Evolutionary conservation across 345 rosid species (phyloP).

Genomic region (Noccaea caerulescens): DNA sequence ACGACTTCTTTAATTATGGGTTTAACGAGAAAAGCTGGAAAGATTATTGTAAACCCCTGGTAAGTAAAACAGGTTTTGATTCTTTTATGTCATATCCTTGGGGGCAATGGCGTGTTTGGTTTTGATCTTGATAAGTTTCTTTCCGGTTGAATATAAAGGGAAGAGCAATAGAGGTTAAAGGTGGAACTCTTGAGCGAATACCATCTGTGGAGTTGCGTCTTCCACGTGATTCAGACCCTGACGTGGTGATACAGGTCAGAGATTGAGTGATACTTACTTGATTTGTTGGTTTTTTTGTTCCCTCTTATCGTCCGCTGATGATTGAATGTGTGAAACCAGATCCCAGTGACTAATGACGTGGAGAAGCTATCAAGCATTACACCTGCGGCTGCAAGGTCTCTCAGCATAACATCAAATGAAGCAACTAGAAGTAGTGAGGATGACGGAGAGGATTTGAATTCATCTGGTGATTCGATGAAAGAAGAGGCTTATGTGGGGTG

Average conservation of each 20-base stretch:
- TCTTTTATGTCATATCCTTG: slow-evolving; percentile 6
- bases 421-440: no score
- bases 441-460: slow-evolving; percentile 14
- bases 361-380: slow-evolving; percentile 44
- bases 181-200: slow-evolving; percentile 53
- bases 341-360: slow-evolving; percentile 50
- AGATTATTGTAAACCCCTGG: slow-evolving; percentile 61
- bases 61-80: slow-evolving; percentile 35
- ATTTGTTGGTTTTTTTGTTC: slow-evolving; percentile 10
- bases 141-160: slow-evolving; percentile 53
- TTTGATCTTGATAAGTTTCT: slow-evolving; percentile 20
- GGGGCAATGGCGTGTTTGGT: slow-evolving; percentile 26
- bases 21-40: slow-evolving; percentile 72
- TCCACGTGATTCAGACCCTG: slow-evolving; percentile 55
- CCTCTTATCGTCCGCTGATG: slow-evolving; percentile 23
- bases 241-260: slow-evolving; percentile 70
- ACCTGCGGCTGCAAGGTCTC: slow-evolving; percentile 42
- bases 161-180: slow-evolving; percentile 66
- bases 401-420: slow-evolving; percentile 24
- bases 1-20: slow-evolving; percentile 75
- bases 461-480: slow-evolving; percentile 34
- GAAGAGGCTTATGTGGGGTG: slow-evolving; percentile 43
- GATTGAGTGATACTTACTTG: slow-evolving; percentile 15
- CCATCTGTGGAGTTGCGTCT: slow-evolving; percentile 54
- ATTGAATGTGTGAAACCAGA: slow-evolving; percentile 47